Evolutionary conservation across 2,329 filamentous ascomycete genomes (phyloP).

Genomic region (Aspergillus sp.): DNA sequence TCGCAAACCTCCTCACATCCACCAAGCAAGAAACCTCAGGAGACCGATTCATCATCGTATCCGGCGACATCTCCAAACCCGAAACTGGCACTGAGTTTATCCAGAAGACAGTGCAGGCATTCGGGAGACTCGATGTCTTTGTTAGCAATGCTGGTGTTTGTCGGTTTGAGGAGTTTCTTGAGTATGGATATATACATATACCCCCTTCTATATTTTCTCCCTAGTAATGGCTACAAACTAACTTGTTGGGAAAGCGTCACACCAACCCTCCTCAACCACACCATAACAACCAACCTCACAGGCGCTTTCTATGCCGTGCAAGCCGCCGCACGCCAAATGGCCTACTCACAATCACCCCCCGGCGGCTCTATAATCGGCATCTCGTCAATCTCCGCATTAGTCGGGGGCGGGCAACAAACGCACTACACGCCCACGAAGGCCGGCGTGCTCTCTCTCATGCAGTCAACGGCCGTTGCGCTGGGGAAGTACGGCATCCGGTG

Average conservation of each 20-base stretch:
- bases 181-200: constrained; percentile 43
- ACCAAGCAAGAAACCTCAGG: constrained; percentile 11
- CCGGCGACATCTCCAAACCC: constrained; percentile 75
- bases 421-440: constrained; percentile 92
- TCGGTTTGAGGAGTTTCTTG: constrained; percentile 82
- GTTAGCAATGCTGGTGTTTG: constrained; percentile 89
- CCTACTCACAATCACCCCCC: constrained; percentile 63
- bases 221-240: no score
- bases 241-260: constrained; percentile 51
- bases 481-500: constrained; percentile 75
- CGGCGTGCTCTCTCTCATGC: constrained; percentile 76
- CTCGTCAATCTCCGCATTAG: constrained; percentile 41
- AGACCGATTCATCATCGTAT: constrained; percentile 61
- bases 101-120: constrained; percentile 57
- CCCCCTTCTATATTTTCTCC: no score
- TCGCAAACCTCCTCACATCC: constrained; percentile 11
- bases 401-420: constrained; percentile 72
- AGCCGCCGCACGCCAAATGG: constrained; percentile 82
- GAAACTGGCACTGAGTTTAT: constrained; percentile 71
- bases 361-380: constrained; percentile 71
- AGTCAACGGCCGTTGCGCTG: constrained; percentile 76
- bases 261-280: constrained; percentile 67
- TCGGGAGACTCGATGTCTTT: constrained; percentile 68
- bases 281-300: constrained; percentile 76
- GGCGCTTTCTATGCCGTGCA: constrained; percentile 88